Conservation (phyloP, 164 flowering plant species). For the Nymphaea colorata region DNA sequence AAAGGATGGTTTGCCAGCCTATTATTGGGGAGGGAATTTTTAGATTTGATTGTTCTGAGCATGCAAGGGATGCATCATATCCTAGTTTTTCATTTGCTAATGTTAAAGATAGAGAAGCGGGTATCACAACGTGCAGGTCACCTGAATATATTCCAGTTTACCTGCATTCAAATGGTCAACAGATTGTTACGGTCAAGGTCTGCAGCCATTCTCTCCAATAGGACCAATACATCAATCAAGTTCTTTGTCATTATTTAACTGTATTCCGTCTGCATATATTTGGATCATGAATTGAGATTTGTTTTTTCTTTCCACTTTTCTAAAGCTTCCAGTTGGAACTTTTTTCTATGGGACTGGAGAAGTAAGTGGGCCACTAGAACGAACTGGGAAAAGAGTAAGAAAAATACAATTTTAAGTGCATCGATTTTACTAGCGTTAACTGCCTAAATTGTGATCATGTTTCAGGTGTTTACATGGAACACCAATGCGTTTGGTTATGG, state of each 20-base stretch:
- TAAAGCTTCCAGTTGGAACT: slow-evolving; percentile 72
- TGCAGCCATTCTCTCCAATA: slow-evolving; percentile 1
- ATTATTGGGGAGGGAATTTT: slow-evolving; percentile 80
- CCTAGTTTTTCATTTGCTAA: slow-evolving; percentile 71
- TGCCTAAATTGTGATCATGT: background rate
- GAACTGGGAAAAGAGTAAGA: slow-evolving; percentile 83
- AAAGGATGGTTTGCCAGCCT: slow-evolving; percentile 65
- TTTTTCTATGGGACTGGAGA: slow-evolving; percentile 91
- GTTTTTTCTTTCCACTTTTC: background rate
- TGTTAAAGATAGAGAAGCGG: slow-evolving; percentile 47
- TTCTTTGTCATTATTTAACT: too few species aligned
- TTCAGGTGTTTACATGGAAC: slow-evolving; percentile 83
- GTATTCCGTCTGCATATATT: too few species aligned
- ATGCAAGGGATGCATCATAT: slow-evolving; percentile 48
- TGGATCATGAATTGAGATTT: too few species aligned
- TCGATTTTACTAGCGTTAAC: background rate
- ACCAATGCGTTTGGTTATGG: slow-evolving; percentile 89
- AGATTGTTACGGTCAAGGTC: slow-evolving; percentile 68
- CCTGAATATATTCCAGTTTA: slow-evolving; percentile 61
- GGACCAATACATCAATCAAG: background rate
- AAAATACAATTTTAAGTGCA: background rate
- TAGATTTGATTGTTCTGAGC: slow-evolving; percentile 73
- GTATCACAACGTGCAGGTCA: slow-evolving; percentile 23
- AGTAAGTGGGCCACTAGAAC: slow-evolving; percentile 84
- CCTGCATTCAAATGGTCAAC: slow-evolving; percentile 39